Conservation (phyloP, 176 grass and related monocot species). For the Rhynchospora breviuscula region DNA sequence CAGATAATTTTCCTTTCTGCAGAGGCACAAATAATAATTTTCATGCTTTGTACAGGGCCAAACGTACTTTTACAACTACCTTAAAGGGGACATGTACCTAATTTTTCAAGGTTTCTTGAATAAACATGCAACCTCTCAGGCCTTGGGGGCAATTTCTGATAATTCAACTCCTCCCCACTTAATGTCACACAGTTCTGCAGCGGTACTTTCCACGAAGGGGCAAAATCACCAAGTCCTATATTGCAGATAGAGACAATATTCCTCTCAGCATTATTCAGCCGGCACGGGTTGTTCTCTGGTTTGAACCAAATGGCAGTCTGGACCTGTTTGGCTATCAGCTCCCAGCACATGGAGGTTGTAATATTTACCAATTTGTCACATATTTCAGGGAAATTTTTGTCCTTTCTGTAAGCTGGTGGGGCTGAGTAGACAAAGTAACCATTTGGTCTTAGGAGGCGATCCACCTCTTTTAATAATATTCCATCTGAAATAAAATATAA, state of each 20-base stretch:
- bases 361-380: conserved; percentile 84
- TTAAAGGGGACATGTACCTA: conserved; percentile 46
- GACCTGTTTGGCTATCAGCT: conserved; percentile 76
- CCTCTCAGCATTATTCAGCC: conserved; percentile 54
- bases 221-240: conserved; percentile 32
- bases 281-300: conserved; percentile 61
- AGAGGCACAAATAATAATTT: background rate
- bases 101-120: conserved; percentile 75
- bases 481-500: conserved; percentile 53
- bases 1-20: background rate
- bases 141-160: conserved; percentile 58
- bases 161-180: conserved; percentile 34
- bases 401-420: conserved; percentile 96
- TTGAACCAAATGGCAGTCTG: conserved; percentile 97
- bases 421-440: conserved; percentile 98
- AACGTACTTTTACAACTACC: background rate
- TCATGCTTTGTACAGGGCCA: background rate
- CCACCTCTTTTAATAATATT: conserved; percentile 93
- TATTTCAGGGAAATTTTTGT: conserved; percentile 75
- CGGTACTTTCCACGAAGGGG: conserved; percentile 59
- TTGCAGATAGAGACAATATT: conserved; percentile 65
- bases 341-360: conserved; percentile 90
- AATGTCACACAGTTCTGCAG: conserved; percentile 76
- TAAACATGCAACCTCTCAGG: conserved; percentile 68
- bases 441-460: conserved; percentile 75